Evolutionary conservation across 176 grass and related monocot genomes (phyloP).

Genomic region (Metroxylon sagu): DNA sequence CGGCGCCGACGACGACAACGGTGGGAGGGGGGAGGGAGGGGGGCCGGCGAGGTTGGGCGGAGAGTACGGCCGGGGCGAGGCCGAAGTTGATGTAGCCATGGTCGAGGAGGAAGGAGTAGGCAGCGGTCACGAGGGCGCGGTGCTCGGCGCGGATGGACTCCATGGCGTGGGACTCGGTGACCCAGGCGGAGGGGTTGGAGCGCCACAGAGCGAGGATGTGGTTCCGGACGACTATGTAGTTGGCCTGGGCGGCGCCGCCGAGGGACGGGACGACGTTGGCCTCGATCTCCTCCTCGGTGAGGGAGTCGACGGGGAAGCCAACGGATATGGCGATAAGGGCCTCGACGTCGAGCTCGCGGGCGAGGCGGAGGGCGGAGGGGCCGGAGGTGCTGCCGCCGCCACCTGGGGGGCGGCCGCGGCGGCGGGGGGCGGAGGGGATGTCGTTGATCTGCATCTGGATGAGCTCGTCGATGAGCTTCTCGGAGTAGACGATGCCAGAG

Average conservation of each 20-base stretch:
- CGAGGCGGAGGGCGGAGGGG: conserved; percentile 76
- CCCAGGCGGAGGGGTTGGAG: conserved; percentile 49
- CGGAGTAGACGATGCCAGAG: conserved; percentile 12
- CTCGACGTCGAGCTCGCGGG: conserved; percentile 89
- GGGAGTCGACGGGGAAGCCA: conserved; percentile 76
- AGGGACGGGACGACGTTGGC: conserved; percentile 59
- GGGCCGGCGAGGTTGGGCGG: conserved; percentile 34
- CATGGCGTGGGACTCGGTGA: conserved; percentile 54
- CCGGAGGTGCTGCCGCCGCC: conserved; percentile 57
- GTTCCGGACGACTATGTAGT: conserved; percentile 94
- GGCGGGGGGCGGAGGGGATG: conserved; percentile 21
- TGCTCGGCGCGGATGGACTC: conserved; percentile 84
- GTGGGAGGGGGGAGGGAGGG: conserved; percentile 54
- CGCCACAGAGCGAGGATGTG: conserved; percentile 89
- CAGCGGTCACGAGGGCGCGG: conserved; percentile 49
- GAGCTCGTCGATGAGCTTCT: conserved; percentile 28
- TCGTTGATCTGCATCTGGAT: conserved; percentile 23
- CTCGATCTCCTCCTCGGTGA: conserved; percentile 88
- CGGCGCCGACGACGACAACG: conserved; percentile 69
- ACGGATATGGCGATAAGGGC: conserved; percentile 68
- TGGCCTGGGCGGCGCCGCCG: conserved; percentile 59
- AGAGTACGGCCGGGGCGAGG: conserved; percentile 47
- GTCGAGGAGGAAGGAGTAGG: conserved; percentile 69
- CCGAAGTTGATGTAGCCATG: conserved; percentile 90
- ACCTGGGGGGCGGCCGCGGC: conserved; percentile 14